Evolutionary conservation across 306 rosid genomes (phyloP).

Genomic region (Macrotyloma uniflorum): DNA sequence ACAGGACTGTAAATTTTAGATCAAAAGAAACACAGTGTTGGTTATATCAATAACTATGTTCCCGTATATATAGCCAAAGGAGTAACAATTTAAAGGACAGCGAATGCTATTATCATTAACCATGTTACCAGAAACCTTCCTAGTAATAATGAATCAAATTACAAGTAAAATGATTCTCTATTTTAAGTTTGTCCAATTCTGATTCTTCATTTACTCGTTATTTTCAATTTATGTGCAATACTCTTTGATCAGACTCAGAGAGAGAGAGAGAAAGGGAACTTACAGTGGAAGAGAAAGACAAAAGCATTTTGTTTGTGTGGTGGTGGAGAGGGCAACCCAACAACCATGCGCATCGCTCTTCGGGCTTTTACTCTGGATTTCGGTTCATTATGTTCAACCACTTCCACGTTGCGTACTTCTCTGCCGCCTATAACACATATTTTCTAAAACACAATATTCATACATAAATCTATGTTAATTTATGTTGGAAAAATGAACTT

Average conservation of each 20-base stretch:
- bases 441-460: not conserved
- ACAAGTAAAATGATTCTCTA: too few relatives aligned
- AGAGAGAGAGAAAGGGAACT: slow-evolving; percentile 16
- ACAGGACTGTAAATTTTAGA: slow-evolving; percentile 48
- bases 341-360: not conserved
- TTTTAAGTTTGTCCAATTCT: too few relatives aligned
- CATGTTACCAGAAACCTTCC: too few relatives aligned
- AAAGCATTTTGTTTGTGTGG: not conserved
- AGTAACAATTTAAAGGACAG: too few relatives aligned
- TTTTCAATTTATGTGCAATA: too few relatives aligned
- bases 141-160: too few relatives aligned
- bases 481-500: too few relatives aligned
- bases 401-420: slow-evolving; percentile 38
- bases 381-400: not conserved
- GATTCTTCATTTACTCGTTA: too few relatives aligned
- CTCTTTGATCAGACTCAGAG: not conserved
- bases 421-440: slow-evolving; percentile 22
- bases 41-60: too few relatives aligned
- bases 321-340: not conserved
- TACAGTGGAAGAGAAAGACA: slow-evolving; percentile 25
- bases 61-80: too few relatives aligned
- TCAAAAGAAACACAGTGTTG: not conserved
- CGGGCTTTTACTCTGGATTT: not conserved
- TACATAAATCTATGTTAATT: too few relatives aligned
- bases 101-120: too few relatives aligned